phyloP scores from a whole-genome alignment of 169 alveolate genomes.

The Plasmodium billcollinsi region DNA sequence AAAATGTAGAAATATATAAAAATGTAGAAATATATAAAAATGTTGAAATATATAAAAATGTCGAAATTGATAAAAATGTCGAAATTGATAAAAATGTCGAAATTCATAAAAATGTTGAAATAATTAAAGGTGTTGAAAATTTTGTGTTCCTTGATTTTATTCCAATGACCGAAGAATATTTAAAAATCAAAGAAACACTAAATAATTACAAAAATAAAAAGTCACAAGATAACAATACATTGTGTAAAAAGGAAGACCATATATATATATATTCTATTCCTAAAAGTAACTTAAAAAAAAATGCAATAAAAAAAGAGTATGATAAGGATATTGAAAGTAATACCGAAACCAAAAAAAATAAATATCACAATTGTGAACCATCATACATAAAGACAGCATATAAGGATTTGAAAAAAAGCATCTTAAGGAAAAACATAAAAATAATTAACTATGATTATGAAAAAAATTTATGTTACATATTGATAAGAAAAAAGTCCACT shows the following conservation, averaged over 20 bases:
- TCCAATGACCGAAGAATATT: constrained; percentile 26
- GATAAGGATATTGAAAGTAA: background rate
- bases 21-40: background rate
- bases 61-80: too few relatives aligned
- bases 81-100: background rate
- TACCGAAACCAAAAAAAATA: background rate
- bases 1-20: background rate
- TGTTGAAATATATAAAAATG: too few relatives aligned
- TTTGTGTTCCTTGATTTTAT: constrained; percentile 36
- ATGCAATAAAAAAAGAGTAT: constrained; percentile 5
- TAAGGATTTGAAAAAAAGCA: constrained; percentile 14
- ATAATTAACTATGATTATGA: constrained; percentile 39
- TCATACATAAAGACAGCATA: constrained; percentile 5
- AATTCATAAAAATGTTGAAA: too few relatives aligned
- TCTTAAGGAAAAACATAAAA: constrained; percentile 9
- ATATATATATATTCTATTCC: background rate
- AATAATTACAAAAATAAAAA: background rate
- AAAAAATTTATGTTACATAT: constrained; percentile 30
- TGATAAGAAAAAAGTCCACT: constrained; percentile 10
- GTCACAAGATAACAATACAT: background rate
- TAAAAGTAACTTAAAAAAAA: constrained; percentile 5
- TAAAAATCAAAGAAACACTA: constrained; percentile 28
- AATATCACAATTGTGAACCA: background rate
- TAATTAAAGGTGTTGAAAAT: background rate
- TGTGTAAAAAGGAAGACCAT: background rate